Percentiles rank a stretch among this genome's conserved stretches.
phyloP scores from a whole-genome alignment of 441 rosid genomes.

The Euphorbia celastroides region DNA sequence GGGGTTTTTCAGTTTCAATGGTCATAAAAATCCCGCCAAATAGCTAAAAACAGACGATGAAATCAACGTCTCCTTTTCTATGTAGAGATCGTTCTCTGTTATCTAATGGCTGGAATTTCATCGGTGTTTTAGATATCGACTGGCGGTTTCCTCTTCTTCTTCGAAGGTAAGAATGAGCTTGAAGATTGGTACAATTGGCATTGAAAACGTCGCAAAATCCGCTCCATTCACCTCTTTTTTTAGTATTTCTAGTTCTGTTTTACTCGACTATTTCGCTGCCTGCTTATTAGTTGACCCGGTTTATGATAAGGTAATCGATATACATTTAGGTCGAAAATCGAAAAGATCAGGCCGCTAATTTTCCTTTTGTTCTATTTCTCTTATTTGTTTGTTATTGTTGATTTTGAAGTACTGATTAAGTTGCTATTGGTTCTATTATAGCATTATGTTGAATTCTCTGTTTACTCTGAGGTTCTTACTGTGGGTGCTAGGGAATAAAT shows the following conservation, averaged over 20 bases:
- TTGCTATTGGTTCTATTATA: slow-evolving; percentile 1
- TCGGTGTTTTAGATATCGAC: slow-evolving; percentile 28
- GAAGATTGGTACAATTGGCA: slow-evolving; percentile 91
- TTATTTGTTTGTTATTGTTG: background rate
- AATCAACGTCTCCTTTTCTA: slow-evolving; percentile 19
- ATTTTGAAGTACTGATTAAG: too few species aligned
- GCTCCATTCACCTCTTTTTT: slow-evolving; percentile 95
- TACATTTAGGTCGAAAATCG: slow-evolving; percentile 81
- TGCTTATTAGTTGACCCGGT: background rate
- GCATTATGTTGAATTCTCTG: background rate
- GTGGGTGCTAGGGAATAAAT: slow-evolving; percentile 94
- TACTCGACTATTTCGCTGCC: background rate
- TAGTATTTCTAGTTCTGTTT: too few species aligned
- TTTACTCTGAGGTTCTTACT: slow-evolving; percentile 8
- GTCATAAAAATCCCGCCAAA: too few species aligned
- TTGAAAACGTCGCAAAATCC: slow-evolving; percentile 93
- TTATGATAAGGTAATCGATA: background rate
- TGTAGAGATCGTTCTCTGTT: slow-evolving; percentile 24
- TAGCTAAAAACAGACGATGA: background rate
- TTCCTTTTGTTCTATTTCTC: slow-evolving; percentile 54
- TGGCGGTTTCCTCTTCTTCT: slow-evolving; percentile 43
- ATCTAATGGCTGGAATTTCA: slow-evolving; percentile 24
- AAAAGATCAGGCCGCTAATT: slow-evolving; percentile 97
- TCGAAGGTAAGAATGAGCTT: slow-evolving; percentile 77
- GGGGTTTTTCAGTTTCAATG: too few species aligned